Percentiles rank a stretch among this genome's conserved stretches.
Conservation (phyloP, 2,329 filamentous ascomycete genomes). For the Parastagonospora nodorum region DNA sequence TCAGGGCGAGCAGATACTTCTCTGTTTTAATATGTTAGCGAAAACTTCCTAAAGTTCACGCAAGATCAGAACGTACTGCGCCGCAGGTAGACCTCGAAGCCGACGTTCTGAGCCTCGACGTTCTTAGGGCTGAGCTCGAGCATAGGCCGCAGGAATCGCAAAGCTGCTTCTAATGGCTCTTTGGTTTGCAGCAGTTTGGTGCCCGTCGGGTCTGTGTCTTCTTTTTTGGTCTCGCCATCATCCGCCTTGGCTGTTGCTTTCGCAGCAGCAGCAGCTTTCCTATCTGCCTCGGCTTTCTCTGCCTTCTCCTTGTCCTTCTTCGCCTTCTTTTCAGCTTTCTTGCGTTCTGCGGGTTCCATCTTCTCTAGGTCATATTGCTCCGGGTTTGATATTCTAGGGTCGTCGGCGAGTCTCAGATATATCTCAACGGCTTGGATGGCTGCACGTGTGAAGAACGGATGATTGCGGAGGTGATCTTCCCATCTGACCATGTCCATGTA, state of each 20-base stretch:
- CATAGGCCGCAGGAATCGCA: conserved; percentile 82
- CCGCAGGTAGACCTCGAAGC: conserved; percentile 88
- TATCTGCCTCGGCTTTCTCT: conserved; percentile 76
- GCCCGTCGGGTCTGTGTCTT: conserved; percentile 87
- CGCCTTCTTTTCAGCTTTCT: conserved; percentile 89
- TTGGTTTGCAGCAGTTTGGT: conserved; percentile 78
- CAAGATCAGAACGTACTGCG: conserved; percentile 65
- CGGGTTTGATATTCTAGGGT: conserved; percentile 67
- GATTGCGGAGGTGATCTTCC: conserved; percentile 89
- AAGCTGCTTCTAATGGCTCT: conserved; percentile 82
- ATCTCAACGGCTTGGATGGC: conserved; percentile 81
- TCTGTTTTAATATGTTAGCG: conserved; percentile 55
- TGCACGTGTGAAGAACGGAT: conserved; percentile 88
- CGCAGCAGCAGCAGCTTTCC: conserved; percentile 75
- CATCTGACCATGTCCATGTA: conserved; percentile 97
- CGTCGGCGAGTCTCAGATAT: conserved; percentile 79
- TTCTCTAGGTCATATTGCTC: conserved; percentile 62
- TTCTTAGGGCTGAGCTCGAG: conserved; percentile 82
- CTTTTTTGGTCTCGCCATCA: conserved; percentile 73
- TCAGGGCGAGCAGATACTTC: conserved; percentile 85
- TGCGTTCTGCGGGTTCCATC: conserved; percentile 67
- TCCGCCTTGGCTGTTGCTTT: conserved; percentile 65
- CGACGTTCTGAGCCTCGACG: conserved; percentile 79
- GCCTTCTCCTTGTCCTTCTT: conserved; percentile 75
- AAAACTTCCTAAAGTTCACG: neutral